Conservation (phyloP, 2,329 filamentous ascomycete genomes). For the Alternaria sp. region DNA sequence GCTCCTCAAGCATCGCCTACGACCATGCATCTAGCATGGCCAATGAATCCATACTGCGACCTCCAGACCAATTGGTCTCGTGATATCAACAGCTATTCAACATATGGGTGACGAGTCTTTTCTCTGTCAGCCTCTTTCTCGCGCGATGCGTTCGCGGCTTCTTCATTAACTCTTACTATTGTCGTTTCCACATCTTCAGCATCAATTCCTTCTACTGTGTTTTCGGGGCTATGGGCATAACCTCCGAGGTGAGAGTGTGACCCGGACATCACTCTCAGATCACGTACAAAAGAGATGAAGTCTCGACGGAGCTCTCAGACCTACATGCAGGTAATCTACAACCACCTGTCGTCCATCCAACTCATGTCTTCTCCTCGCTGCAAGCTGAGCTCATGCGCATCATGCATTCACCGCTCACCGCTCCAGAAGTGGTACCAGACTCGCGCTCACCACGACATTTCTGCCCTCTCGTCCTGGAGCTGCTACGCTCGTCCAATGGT, state of each 20-base stretch:
- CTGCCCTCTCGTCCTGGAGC: not conserved
- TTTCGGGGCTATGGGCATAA: accelerated
- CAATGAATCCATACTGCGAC: not conserved
- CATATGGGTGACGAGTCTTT: not conserved
- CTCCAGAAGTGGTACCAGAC: not conserved
- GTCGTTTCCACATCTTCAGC: not conserved
- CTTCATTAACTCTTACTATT: not conserved
- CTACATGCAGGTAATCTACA: not conserved
- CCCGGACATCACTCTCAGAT: not conserved
- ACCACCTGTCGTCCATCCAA: not conserved
- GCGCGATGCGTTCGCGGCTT: not conserved
- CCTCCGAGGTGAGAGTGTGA: not conserved
- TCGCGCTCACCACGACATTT: not conserved
- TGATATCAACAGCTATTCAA: too few species aligned
- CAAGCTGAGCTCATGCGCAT: not conserved
- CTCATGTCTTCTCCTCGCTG: not conserved
- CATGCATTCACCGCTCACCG: not conserved
- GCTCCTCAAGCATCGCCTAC: not conserved
- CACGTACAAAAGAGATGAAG: not conserved
- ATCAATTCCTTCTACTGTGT: not conserved
- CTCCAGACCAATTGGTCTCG: not conserved
- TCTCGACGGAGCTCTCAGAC: not conserved
- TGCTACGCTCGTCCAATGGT: not conserved
- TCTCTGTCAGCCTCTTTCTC: not conserved
- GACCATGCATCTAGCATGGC: not conserved